Percentiles rank a stretch among this genome's conserved stretches.
Evolutionary conservation across 257 asterid species (phyloP).

Genomic region (Solanum peruvianum): DNA sequence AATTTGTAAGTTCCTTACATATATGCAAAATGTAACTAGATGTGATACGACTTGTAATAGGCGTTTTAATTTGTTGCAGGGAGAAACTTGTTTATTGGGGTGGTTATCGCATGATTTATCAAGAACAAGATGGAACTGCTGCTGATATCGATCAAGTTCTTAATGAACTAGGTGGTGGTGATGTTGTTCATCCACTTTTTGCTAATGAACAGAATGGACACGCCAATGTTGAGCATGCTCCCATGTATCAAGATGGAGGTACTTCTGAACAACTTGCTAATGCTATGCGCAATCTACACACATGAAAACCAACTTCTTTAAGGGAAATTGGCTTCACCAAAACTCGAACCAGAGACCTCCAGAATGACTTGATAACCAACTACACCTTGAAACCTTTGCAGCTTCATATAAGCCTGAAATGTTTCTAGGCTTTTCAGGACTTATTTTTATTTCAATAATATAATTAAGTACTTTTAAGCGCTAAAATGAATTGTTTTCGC

Average conservation of each 20-base stretch:
- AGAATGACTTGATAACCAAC: slow-evolving; percentile 49
- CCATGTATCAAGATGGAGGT: neutral
- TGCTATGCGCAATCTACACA: neutral
- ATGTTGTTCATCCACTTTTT: neutral
- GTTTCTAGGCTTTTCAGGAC: too few species aligned
- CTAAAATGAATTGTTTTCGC: neutral
- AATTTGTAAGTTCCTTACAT: neutral
- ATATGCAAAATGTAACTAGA: neutral
- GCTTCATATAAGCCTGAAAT: neutral
- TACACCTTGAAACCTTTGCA: slow-evolving; percentile 28
- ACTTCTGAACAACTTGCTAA: neutral
- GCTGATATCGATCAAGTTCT: neutral
- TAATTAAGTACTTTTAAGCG: too few species aligned
- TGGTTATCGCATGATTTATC: neutral
- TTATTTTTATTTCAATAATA: too few species aligned
- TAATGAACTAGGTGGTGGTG: neutral
- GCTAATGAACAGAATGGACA: neutral
- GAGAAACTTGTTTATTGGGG: neutral
- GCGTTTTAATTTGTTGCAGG: neutral
- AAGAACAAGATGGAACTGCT: neutral
- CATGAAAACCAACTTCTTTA: neutral
- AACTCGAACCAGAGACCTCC: too few species aligned
- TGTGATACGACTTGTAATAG: neutral
- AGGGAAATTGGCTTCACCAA: too few species aligned
- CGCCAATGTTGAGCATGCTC: neutral